phyloP scores from a whole-genome alignment of 768 basidiomycete species.

The Nevesoporus exiguus region DNA sequence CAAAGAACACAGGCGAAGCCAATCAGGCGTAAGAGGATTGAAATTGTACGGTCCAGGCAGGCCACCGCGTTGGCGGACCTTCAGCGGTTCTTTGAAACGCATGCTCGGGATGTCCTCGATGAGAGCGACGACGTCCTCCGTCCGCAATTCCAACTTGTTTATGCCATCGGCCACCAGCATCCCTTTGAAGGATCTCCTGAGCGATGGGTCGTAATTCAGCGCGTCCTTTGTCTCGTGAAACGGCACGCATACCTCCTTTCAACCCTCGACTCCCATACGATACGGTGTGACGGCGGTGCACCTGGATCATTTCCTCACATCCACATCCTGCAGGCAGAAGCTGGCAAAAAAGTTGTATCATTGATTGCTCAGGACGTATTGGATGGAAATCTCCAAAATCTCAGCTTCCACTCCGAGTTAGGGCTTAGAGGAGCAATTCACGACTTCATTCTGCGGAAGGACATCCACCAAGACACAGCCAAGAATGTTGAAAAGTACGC shows the following conservation, averaged over 20 bases:
- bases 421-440: neutral
- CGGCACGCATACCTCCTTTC: neutral
- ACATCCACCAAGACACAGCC: neutral
- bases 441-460: neutral
- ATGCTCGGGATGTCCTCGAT: neutral
- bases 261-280: too few relatives aligned
- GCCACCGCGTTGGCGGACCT: too few relatives aligned
- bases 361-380: neutral
- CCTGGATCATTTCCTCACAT: neutral
- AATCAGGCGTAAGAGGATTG: too few relatives aligned
- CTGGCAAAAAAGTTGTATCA: neutral
- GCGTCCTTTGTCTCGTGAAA: neutral
- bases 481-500: neutral
- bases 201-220: neutral
- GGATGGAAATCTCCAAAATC: neutral
- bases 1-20: too few relatives aligned
- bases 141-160: neutral
- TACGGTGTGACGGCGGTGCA: neutral
- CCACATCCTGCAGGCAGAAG: neutral
- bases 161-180: neutral
- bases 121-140: neutral
- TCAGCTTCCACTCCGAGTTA: neutral
- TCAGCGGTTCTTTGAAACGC: neutral
- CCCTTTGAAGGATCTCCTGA: neutral
- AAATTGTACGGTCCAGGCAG: too few relatives aligned